Conservation (phyloP, 2,329 filamentous ascomycete genomes). For the Aulographum hederae region DNA sequence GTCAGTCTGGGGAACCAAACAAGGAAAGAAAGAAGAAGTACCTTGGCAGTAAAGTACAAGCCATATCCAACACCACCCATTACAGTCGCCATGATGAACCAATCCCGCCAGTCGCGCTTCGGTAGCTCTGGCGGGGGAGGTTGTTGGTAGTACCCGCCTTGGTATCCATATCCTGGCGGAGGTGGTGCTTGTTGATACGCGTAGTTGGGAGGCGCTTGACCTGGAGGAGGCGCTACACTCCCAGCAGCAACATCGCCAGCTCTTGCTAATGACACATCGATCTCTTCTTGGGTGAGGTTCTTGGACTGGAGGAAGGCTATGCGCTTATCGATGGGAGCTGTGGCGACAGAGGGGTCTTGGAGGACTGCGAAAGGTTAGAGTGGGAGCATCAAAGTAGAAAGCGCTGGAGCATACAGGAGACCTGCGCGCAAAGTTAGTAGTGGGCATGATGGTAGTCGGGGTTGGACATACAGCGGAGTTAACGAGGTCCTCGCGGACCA, state of each 20-base stretch:
- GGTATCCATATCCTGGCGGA: constrained; percentile 29
- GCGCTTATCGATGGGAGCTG: constrained; percentile 80
- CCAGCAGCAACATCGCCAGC: constrained; percentile 31
- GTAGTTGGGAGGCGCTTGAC: constrained; percentile 23
- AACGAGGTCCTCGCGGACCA: constrained; percentile 88
- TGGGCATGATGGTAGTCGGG: not conserved
- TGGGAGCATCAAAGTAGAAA: constrained; percentile 1
- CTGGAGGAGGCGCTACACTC: constrained; percentile 27
- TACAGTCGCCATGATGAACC: constrained; percentile 98
- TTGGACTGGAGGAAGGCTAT: constrained; percentile 90
- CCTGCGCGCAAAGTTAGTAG: not conserved
- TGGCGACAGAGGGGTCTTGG: constrained; percentile 79
- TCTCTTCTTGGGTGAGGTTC: constrained; percentile 91
- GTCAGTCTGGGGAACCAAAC: constrained; percentile 8
- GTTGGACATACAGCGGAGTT: constrained; percentile 58
- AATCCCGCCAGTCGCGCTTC: constrained; percentile 88
- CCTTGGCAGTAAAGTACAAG: constrained; percentile 73
- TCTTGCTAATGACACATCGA: constrained; percentile 66
- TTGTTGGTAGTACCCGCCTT: constrained; percentile 31
- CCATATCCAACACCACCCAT: constrained; percentile 81
- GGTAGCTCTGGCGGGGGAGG: constrained; percentile 42
- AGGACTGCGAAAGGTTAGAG: constrained; percentile 43
- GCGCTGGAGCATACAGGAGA: not conserved
- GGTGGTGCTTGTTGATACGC: constrained; percentile 27
- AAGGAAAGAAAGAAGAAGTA: constrained; percentile 14